Evolutionary conservation across 1,139 yeast species (phyloP).

Genomic region (Kurtzmaniella quercitrusa): DNA sequence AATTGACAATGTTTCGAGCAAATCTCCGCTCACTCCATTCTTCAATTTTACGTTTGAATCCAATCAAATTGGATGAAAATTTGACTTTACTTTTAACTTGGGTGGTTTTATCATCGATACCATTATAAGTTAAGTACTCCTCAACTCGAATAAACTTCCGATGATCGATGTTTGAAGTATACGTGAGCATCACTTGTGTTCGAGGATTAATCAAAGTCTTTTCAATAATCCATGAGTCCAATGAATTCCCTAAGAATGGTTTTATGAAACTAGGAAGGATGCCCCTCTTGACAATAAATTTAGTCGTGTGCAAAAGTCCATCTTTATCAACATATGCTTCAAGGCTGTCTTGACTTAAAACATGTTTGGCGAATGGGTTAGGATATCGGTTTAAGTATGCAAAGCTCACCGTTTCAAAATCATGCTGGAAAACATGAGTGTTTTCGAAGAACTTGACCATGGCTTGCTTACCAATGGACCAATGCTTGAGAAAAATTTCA

Average conservation of each 20-base stretch:
- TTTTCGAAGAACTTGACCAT: slow-evolving; percentile 70
- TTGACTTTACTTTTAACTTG: slow-evolving; percentile 51
- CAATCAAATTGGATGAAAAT: slow-evolving; percentile 68
- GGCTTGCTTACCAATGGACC: neutral
- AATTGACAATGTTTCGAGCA: slow-evolving; percentile 59
- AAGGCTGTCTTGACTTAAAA: slow-evolving; percentile 76
- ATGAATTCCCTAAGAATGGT: slow-evolving; percentile 69
- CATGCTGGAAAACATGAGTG: slow-evolving; percentile 53
- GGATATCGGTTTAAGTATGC: slow-evolving; percentile 87
- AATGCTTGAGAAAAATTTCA: neutral
- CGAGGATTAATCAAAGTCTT: slow-evolving; percentile 70
- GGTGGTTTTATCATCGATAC: slow-evolving; percentile 26
- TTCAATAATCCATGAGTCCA: slow-evolving; percentile 84
- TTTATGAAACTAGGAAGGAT: slow-evolving; percentile 75
- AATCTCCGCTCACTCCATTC: slow-evolving; percentile 75
- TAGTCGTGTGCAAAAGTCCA: slow-evolving; percentile 69
- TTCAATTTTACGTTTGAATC: slow-evolving; percentile 73
- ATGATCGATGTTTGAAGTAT: slow-evolving; percentile 85
- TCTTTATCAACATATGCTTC: slow-evolving; percentile 52
- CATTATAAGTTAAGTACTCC: slow-evolving; percentile 56
- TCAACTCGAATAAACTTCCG: slow-evolving; percentile 74
- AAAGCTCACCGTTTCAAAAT: slow-evolving; percentile 68
- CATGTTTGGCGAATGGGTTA: slow-evolving; percentile 89
- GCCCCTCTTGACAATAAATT: slow-evolving; percentile 76
- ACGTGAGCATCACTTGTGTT: slow-evolving; percentile 54